Conservation (phyloP, 306 rosid species). For the Elaeagnus macrophylla region DNA sequence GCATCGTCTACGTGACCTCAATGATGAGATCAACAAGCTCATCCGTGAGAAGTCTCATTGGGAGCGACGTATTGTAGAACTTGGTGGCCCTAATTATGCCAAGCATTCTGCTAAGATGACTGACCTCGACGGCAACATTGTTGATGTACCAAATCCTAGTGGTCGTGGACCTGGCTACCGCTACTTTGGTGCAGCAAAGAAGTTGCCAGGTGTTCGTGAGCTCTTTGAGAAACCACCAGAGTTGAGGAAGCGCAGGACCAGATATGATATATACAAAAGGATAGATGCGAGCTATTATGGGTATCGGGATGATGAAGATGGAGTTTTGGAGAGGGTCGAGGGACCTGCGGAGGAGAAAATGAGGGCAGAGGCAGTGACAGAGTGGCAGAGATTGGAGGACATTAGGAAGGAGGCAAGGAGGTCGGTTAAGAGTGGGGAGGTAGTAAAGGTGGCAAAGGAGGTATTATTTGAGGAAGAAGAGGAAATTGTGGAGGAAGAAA, state of each 20-base stretch:
- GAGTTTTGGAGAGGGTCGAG: conserved; percentile 60
- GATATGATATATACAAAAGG: conserved; percentile 76
- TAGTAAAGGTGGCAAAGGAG: conserved; percentile 46
- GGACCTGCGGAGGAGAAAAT: conserved; percentile 53
- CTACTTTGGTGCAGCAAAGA: conserved; percentile 86
- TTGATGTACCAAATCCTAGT: conserved; percentile 84
- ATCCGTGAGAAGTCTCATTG: conserved; percentile 70
- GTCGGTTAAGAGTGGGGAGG: conserved; percentile 76
- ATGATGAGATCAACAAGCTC: conserved; percentile 90
- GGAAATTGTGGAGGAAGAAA: conserved; percentile 75
- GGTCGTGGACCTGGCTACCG: conserved; percentile 94
- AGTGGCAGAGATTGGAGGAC: conserved; percentile 70
- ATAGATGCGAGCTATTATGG: conserved; percentile 86
- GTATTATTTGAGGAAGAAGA: conserved; percentile 70
- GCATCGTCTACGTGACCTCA: conserved; percentile 94
- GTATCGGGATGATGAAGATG: conserved; percentile 85
- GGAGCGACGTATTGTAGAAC: conserved; percentile 85
- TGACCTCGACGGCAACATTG: conserved; percentile 84
- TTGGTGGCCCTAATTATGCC: conserved; percentile 68
- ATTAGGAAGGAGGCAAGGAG: conserved; percentile 74
- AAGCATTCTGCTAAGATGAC: conserved; percentile 80
- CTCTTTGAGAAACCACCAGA: conserved; percentile 88
- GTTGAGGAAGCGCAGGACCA: conserved; percentile 66
- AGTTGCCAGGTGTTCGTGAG: conserved; percentile 72
- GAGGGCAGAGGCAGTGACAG: conserved; percentile 56